Conservation (phyloP, 768 basidiomycete species). For the Suillus decipiens region DNA sequence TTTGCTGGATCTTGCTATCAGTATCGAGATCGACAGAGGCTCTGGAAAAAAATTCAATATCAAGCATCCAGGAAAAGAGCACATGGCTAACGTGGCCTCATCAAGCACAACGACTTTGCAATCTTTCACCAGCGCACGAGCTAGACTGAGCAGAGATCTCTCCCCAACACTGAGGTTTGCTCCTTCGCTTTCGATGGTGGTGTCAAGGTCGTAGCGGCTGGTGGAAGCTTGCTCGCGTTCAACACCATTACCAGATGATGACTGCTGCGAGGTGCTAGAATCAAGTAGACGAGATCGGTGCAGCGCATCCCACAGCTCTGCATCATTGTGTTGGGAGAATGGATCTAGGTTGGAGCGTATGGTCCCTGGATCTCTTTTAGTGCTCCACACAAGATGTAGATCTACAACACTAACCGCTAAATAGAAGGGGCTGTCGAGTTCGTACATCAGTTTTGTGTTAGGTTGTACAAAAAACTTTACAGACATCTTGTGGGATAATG, state of each 20-base stretch:
- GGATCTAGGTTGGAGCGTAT: conserved; percentile 60
- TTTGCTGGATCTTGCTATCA: conserved; percentile 54
- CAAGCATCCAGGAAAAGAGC: conserved; percentile 29
- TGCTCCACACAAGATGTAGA: conserved; percentile 23
- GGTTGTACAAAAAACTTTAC: conserved; percentile 17
- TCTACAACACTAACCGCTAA: conserved; percentile 49
- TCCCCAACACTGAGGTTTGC: conserved; percentile 49
- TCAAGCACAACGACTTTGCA: conserved; percentile 52
- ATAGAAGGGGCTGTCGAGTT: conserved; percentile 49
- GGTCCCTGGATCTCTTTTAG: conserved; percentile 44
- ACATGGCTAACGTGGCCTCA: conserved; percentile 34
- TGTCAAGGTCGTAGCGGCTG: conserved; percentile 51
- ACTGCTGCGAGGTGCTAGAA: conserved; percentile 23
- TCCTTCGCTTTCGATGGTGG: conserved; percentile 53
- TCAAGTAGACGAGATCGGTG: conserved; percentile 54
- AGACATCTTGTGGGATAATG: conserved; percentile 70
- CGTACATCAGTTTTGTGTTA: conserved; percentile 1
- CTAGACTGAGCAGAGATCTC: conserved; percentile 53
- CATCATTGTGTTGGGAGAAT: conserved; percentile 64
- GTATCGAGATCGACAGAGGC: conserved; percentile 46
- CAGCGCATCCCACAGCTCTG: conserved; percentile 72
- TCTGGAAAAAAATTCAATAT: conserved; percentile 21
- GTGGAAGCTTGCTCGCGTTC: conserved; percentile 18
- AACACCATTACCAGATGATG: conserved; percentile 20
- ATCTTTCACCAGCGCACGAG: conserved; percentile 54